Evolutionary conservation across 805 yeast species (phyloP).

Genomic region (Saturnispora kantuleensis): DNA sequence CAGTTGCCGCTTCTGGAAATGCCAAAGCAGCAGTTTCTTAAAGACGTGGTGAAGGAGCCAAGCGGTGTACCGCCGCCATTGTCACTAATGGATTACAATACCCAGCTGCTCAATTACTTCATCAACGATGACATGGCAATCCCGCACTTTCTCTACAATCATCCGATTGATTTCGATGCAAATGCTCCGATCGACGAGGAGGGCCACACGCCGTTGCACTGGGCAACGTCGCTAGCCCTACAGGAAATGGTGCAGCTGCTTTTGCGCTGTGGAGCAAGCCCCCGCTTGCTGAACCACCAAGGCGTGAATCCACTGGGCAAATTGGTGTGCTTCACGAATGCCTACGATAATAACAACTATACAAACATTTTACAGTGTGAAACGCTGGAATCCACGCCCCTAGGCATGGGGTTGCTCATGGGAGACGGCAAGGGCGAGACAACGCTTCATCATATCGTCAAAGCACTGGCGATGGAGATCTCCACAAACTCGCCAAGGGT

Average conservation of each 20-base stretch:
- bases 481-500: slow-evolving; percentile 3
- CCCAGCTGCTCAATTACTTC: slow-evolving; percentile 40
- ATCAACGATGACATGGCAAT: slow-evolving; percentile 35
- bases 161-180: slow-evolving; percentile 56
- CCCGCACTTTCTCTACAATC: slow-evolving; percentile 34
- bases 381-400: background rate
- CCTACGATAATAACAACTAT: slow-evolving; percentile 55
- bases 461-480: slow-evolving; percentile 1
- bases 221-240: slow-evolving; percentile 80
- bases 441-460: slow-evolving; percentile 43
- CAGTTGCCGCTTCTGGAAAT: slow-evolving; percentile 6
- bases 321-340: slow-evolving; percentile 60
- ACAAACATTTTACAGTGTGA: slow-evolving; percentile 41
- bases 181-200: slow-evolving; percentile 67
- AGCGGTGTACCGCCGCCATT: background rate
- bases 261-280: slow-evolving; percentile 51
- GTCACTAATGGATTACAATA: slow-evolving; percentile 25
- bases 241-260: slow-evolving; percentile 48
- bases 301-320: slow-evolving; percentile 69
- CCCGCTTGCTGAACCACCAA: slow-evolving; percentile 37
- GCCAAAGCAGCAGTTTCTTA: background rate
- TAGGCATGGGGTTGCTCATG: slow-evolving; percentile 1
- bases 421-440: slow-evolving; percentile 75
- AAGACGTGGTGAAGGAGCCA: too few relatives aligned
- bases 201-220: slow-evolving; percentile 73